Conservation (phyloP, 495 filamentous ascomycete genomes). For the Hyaloscypha finlandica region DNA sequence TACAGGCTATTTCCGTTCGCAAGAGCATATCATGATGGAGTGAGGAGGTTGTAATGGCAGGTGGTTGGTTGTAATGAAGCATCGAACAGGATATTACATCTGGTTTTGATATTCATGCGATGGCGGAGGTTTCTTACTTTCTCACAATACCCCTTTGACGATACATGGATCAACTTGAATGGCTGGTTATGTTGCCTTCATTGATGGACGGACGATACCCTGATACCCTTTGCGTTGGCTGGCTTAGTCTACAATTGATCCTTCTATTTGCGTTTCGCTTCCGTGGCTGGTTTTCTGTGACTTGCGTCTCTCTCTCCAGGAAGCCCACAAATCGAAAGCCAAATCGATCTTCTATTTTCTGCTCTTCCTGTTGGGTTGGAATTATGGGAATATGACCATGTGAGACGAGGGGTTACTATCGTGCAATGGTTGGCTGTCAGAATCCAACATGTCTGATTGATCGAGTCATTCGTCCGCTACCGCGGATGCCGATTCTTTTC, state of each 20-base stretch:
- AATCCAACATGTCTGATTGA: not conserved
- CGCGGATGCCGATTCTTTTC: not conserved
- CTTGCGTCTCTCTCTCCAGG: not conserved
- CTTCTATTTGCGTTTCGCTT: not conserved
- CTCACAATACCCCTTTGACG: conserved; percentile 31
- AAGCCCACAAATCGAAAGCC: not conserved
- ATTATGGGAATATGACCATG: not conserved
- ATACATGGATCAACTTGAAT: conserved; percentile 28
- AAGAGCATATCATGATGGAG: conserved; percentile 22
- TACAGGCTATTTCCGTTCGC: conserved; percentile 1
- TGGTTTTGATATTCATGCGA: conserved; percentile 15
- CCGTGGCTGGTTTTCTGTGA: not conserved
- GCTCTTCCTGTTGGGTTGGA: not conserved
- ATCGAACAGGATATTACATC: conserved; percentile 24
- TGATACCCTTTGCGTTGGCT: conserved; percentile 29
- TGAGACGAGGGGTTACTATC: not conserved
- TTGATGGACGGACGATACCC: conserved; percentile 33
- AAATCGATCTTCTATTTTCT: not conserved
- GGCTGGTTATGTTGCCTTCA: conserved; percentile 20
- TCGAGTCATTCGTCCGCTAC: not conserved
- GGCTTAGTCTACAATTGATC: conserved; percentile 34
- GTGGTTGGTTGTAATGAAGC: conserved; percentile 4
- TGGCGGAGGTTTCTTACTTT: conserved; percentile 19
- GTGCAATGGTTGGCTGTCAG: not conserved
- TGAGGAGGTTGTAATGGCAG: conserved; percentile 29